Conservation (phyloP, 768 basidiomycete species). For the Rhizopogon vinicolor region DNA sequence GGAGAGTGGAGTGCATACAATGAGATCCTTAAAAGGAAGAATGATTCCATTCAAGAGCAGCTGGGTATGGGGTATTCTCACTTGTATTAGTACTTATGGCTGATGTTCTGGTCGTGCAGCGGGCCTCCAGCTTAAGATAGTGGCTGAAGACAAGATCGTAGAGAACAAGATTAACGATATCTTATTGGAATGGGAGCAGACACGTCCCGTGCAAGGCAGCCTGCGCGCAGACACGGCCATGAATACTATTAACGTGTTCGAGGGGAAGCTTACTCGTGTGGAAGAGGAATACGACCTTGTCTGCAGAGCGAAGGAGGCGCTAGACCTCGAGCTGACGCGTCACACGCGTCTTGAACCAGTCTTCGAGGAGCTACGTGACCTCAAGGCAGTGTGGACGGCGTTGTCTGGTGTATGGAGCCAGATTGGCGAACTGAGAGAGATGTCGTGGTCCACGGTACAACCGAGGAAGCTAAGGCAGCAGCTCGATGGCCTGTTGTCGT, state of each 20-base stretch:
- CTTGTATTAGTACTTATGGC: not conserved
- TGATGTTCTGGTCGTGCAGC: slow-evolving; percentile 41
- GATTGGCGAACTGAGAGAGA: slow-evolving; percentile 82
- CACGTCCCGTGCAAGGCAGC: slow-evolving; percentile 94
- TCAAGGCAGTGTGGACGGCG: slow-evolving; percentile 99
- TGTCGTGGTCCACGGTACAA: slow-evolving; percentile 88
- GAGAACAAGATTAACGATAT: slow-evolving; percentile 94
- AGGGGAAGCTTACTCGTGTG: slow-evolving; percentile 83
- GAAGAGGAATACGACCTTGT: slow-evolving; percentile 96
- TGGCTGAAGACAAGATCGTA: slow-evolving; percentile 98
- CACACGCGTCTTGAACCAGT: slow-evolving; percentile 92
- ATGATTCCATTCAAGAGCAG: slow-evolving; percentile 97
- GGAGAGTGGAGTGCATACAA: slow-evolving; percentile 99
- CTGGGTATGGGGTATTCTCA: slow-evolving; percentile 55
- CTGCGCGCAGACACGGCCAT: slow-evolving; percentile 96
- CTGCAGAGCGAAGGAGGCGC: slow-evolving; percentile 93
- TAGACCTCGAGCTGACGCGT: slow-evolving; percentile 87
- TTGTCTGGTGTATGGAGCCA: slow-evolving; percentile 96
- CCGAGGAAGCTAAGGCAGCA: slow-evolving; percentile 93
- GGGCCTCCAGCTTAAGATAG: slow-evolving; percentile 97
- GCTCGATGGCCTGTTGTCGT: slow-evolving; percentile 83
- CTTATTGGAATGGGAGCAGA: slow-evolving; percentile 90
- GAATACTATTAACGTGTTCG: slow-evolving; percentile 94
- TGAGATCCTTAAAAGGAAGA: slow-evolving; percentile 96
- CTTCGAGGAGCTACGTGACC: slow-evolving; percentile 90